A percentile compares a stretch with the other conserved stretches of the same genome.
phyloP scores from a whole-genome alignment of 139 green algal genomes.

The Trebouxia sp. region DNA sequence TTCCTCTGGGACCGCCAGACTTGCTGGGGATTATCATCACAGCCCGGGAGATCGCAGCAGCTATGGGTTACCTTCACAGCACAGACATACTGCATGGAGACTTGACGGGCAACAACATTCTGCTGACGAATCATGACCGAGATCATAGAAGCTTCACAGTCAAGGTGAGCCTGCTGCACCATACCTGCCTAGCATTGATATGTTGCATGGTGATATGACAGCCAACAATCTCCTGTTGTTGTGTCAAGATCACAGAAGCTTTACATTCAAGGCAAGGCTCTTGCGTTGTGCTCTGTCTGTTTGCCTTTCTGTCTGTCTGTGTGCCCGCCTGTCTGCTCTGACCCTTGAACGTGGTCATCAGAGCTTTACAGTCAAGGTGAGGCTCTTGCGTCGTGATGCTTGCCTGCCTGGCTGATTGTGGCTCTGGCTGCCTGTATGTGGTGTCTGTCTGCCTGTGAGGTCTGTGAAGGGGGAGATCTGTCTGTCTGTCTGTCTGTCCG shows the following conservation, averaged over 20 bases:
- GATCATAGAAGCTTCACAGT: conserved; percentile 47
- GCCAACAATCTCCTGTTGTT: conserved; percentile 54
- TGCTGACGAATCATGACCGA: conserved; percentile 34
- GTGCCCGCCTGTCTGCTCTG: neutral
- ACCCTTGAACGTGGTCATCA: conserved; percentile 1
- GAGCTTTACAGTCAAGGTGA: conserved; percentile 54
- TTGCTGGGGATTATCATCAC: conserved; percentile 23
- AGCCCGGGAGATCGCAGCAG: conserved; percentile 40
- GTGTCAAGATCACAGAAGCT: neutral
- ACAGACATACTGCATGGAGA: conserved; percentile 52
- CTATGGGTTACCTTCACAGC: conserved; percentile 51
- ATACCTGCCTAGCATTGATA: conserved; percentile 45
- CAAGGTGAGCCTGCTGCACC: conserved; percentile 37
- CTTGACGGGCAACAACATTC: conserved; percentile 55
- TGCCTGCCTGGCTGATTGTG: neutral
- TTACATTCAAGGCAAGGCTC: neutral
- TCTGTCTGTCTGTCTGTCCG: no score
- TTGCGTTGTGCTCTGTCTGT: neutral
- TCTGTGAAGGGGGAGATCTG: neutral
- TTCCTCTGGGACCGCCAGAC: neutral
- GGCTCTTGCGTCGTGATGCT: no score
- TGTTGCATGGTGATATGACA: conserved; percentile 57
- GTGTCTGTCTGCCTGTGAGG: conserved; percentile 40
- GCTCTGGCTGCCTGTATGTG: neutral
- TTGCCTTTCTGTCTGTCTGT: neutral